phyloP scores from a whole-genome alignment of 805 yeast species.

The Saturnispora silvae region DNA sequence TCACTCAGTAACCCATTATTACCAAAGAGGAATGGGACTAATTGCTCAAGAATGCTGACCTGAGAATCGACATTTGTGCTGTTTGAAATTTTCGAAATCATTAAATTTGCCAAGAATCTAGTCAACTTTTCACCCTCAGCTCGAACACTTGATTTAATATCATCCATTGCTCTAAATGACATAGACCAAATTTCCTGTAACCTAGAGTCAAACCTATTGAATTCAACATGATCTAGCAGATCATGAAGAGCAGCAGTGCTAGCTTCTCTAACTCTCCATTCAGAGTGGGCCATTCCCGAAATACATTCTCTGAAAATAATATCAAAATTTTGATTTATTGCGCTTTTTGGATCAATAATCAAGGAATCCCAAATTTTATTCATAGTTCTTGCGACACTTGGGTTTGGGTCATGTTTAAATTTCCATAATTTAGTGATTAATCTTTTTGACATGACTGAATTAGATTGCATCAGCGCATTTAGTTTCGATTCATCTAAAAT shows the following conservation, averaged over 20 bases:
- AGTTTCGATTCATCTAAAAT: constrained; percentile 71
- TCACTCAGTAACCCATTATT: constrained; percentile 70
- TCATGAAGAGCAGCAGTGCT: constrained; percentile 64
- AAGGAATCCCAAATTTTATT: constrained; percentile 76
- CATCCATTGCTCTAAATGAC: constrained; percentile 86
- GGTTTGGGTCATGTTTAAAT: constrained; percentile 76
- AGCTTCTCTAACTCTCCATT: constrained; percentile 93
- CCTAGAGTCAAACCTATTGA: constrained; percentile 38
- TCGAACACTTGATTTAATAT: constrained; percentile 87
- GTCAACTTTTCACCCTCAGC: constrained; percentile 67
- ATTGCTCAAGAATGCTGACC: constrained; percentile 36
- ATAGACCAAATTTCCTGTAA: constrained; percentile 72
- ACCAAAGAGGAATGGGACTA: constrained; percentile 76
- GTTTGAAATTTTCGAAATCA: constrained; percentile 47
- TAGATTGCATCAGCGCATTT: constrained; percentile 46
- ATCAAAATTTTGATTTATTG: constrained; percentile 44
- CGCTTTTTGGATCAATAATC: constrained; percentile 42
- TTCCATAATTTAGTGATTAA: constrained; percentile 77
- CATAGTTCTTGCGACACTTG: constrained; percentile 72
- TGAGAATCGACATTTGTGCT: constrained; percentile 31
- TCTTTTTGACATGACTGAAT: constrained; percentile 42
- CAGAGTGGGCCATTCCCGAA: constrained; percentile 61
- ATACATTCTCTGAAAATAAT: constrained; percentile 56
- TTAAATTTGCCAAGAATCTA: constrained; percentile 48
- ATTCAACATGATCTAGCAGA: constrained; percentile 50